Base-by-base conservation (phyloP, 495 filamentous ascomycete genomes). In the Clohesyomyces aquaticus region DNA sequence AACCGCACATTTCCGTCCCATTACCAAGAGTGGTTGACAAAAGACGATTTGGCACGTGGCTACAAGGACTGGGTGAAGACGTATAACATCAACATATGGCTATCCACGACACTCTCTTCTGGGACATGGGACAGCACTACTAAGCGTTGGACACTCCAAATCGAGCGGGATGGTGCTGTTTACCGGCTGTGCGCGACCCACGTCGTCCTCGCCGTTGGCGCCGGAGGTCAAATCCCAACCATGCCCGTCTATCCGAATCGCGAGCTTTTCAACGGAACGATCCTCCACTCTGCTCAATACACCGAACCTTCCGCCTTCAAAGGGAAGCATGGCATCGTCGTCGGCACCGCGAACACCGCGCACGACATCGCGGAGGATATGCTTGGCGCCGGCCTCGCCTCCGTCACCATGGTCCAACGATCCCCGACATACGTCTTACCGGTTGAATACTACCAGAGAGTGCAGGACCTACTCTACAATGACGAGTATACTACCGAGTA, bases 311-410 rank as follows among this genome's bases (percentile, higher is more conserved):
- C 9, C 1, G 73, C 72, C 71, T 67, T 47, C 8, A 4, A 47
- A 4, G 74, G 74, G 11, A 77, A 77, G 53, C 55, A 66, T 46
- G 78, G 74, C 14, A 42, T 80, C 4, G 66, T 82, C 0, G 66
- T 81, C 19, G 79, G 79, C 16, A 77, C 77, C 8, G 79, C 75
- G 14, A 82, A 82, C 57, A 81, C 78, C 18, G 78, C 71, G 0
- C 80, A 81, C 57, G 80, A 82, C 64, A 66, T 81, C 0, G 73
- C 78, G 0, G 75, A 77, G 47, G 77, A 81, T 55, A 78, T 78
- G 68, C 55, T 78, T 29, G 62, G 66, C 16, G 71, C 78, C 1
- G 72, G 74, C 8, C 67, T 79, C 16, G 29, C 69, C 12, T 66
- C 72, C 1, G 67, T 76, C 1, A 80, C 79, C 6, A 79, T 82